Conservation (phyloP, 192 early-diverging fungal species). For the Coemansia sp. region DNA sequence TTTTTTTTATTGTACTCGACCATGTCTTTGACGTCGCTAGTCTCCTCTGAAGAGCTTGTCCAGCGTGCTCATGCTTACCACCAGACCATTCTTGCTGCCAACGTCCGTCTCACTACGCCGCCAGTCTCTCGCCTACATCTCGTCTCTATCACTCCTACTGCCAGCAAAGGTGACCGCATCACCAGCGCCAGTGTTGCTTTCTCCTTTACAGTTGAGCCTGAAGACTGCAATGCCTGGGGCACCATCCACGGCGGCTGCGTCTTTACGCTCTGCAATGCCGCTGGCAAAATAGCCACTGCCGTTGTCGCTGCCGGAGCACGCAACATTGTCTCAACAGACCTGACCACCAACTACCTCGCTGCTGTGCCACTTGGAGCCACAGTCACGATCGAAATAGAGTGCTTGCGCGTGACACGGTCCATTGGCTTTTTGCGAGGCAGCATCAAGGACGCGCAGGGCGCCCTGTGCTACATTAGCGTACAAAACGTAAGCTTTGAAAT, state of each 20-base stretch:
- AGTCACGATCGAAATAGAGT: slow-evolving; percentile 32
- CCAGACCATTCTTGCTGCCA: slow-evolving; percentile 28
- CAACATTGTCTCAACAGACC: slow-evolving; percentile 38
- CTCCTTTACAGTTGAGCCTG: slow-evolving; percentile 22
- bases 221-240: slow-evolving; percentile 52
- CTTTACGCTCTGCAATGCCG: slow-evolving; percentile 42
- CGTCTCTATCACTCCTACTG: slow-evolving; percentile 31
- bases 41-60: slow-evolving; percentile 19
- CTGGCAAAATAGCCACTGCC: slow-evolving; percentile 48
- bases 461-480: slow-evolving; percentile 29
- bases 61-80: slow-evolving; percentile 27
- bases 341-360: slow-evolving; percentile 44
- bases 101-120: slow-evolving; percentile 38
- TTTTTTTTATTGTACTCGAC: slow-evolving; percentile 1
- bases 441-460: slow-evolving; percentile 21
- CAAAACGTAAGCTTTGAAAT: slow-evolving; percentile 38
- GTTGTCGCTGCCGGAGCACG: slow-evolving; percentile 30
- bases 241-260: slow-evolving; percentile 54
- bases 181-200: slow-evolving; percentile 28
- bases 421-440: slow-evolving; percentile 30
- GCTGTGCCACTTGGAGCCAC: slow-evolving; percentile 19
- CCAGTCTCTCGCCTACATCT: slow-evolving; percentile 38
- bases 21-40: slow-evolving; percentile 10
- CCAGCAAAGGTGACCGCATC: slow-evolving; percentile 34
- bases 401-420: slow-evolving; percentile 37